These are phyloP conservation scores for Juglanconis sp. DNA, from an alignment of 2,329 filamentous ascomycete genomes.

Conservation along the genomic window DNA sequence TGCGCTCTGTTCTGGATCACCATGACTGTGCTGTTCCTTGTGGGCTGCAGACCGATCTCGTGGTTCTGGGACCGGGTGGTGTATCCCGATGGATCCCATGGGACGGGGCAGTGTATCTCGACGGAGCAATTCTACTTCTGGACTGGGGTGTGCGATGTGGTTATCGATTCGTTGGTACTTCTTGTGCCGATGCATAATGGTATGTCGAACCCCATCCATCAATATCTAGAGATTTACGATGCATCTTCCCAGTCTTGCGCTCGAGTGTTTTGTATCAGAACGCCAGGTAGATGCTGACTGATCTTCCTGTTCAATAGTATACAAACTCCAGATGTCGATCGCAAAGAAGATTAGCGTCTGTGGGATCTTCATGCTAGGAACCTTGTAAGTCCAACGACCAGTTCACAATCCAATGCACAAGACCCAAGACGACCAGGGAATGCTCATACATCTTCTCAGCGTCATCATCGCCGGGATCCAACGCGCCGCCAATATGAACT, in stretches of 20 bases:
- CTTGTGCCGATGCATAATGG: not conserved
- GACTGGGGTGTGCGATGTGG: not conserved
- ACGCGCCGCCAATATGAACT: conserved; percentile 25
- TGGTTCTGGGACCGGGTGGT: not conserved
- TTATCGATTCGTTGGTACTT: not conserved
- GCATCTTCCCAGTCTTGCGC: too few species aligned
- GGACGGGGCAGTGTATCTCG: not conserved
- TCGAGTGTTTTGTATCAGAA: too few species aligned
- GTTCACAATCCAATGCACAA: too few species aligned
- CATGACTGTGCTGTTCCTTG: not conserved
- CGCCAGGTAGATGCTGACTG: not conserved
- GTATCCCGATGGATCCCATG: too few species aligned
- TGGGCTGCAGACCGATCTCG: not conserved
- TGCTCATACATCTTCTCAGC: conserved; percentile 14
- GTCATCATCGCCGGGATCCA: conserved; percentile 29
- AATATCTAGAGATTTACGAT: too few species aligned
- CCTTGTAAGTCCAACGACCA: not conserved
- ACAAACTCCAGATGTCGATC: not conserved
- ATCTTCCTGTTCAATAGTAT: not conserved
- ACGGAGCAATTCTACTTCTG: not conserved
- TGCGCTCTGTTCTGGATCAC: not conserved
- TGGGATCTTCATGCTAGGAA: not conserved
- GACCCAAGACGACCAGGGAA: too few species aligned
- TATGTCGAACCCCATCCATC: too few species aligned
- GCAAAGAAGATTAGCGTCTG: not conserved